Evolutionary conservation across 495 filamentous ascomycete species (phyloP).

Genomic region (Usnea hakonensis): DNA sequence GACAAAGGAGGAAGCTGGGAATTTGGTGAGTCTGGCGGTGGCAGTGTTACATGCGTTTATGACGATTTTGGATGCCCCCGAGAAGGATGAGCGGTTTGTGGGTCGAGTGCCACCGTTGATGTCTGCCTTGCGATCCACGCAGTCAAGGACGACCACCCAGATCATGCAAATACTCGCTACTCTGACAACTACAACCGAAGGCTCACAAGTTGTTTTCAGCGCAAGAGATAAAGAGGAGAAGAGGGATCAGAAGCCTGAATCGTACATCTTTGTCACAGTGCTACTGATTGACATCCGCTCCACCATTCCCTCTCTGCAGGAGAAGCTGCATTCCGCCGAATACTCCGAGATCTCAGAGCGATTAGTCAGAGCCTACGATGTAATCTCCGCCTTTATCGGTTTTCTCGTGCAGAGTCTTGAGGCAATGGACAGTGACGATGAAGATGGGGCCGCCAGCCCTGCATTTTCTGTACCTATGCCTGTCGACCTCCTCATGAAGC

Average conservation of each 20-base stretch:
- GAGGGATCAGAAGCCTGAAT: slow-evolving; percentile 39
- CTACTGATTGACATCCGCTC: slow-evolving; percentile 54
- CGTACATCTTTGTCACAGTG: slow-evolving; percentile 54
- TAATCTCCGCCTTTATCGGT: slow-evolving; percentile 51
- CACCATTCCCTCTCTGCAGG: slow-evolving; percentile 52
- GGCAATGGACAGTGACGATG: slow-evolving; percentile 24
- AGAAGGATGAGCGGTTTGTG: slow-evolving; percentile 37
- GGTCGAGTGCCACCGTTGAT: slow-evolving; percentile 44
- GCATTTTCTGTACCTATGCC: slow-evolving; percentile 26
- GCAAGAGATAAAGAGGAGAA: slow-evolving; percentile 19
- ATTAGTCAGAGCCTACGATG: slow-evolving; percentile 50
- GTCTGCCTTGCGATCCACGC: slow-evolving; percentile 39
- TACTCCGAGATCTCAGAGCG: slow-evolving; percentile 44
- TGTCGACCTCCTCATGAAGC: slow-evolving; percentile 48
- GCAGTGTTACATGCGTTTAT: slow-evolving; percentile 53
- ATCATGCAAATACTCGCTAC: slow-evolving; percentile 48
- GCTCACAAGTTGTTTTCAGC: slow-evolving; percentile 37
- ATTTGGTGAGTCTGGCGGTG: slow-evolving; percentile 56
- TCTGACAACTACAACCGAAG: slow-evolving; percentile 39
- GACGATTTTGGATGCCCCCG: slow-evolving; percentile 39
- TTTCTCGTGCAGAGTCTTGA: slow-evolving; percentile 46
- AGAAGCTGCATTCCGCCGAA: slow-evolving; percentile 40
- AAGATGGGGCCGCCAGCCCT: slow-evolving; percentile 18
- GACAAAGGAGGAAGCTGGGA: slow-evolving; percentile 35
- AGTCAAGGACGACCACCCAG: slow-evolving; percentile 41